Base-by-base conservation (phyloP, 305 asterid genomes). In the Lippia alba region DNA sequence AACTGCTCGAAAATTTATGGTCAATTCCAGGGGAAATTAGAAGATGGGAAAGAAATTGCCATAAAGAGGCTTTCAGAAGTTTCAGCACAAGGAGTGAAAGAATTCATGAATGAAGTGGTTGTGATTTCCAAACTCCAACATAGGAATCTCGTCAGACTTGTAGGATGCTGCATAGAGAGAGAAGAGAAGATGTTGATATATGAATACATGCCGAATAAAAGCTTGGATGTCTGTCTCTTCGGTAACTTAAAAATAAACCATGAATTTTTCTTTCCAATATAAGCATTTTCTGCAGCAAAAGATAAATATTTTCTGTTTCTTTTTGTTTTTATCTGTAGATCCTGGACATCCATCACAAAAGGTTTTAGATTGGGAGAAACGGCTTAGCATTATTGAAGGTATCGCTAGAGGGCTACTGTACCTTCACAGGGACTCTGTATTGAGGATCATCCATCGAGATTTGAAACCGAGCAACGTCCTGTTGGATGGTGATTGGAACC, bases 401-500 rank as follows among this genome's bases (percentile, higher is more conserved):
- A 75, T 84, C 33, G 81, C 83, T 1, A 74, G 84, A 72, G 89
- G 85, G 34, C 81, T 85, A n/a, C 73, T 85, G 30, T 85, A 82
- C 51, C 90, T 85, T 44, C 87, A 85, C 58, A 78, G 78, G 46
- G 85, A 82, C 72, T 85, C 90, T 4, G 78, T 83, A 39, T 65
- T 85, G 6, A 76, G 72, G 64, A 34, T 34, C 3, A 34, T 34
- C 40, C 40, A 34, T 34, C 40, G 40, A 6, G 40, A 34, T 6
- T 6, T 80, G 14, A 77, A 80, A 49, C 82, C 81, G 18, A 79
- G 86, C 45, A 82, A 79, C 16, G 74, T 78, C 1, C 34, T 77
- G 40, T 72, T 82, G 10, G 87, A 82, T 30, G 74, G 68, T 34
- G 67, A 74, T 14, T 72, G 40, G 73, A 81, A 62, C 39, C 80